phyloP scores from a whole-genome alignment of 2,329 filamentous ascomycete genomes.

The Epichloe scottii region DNA sequence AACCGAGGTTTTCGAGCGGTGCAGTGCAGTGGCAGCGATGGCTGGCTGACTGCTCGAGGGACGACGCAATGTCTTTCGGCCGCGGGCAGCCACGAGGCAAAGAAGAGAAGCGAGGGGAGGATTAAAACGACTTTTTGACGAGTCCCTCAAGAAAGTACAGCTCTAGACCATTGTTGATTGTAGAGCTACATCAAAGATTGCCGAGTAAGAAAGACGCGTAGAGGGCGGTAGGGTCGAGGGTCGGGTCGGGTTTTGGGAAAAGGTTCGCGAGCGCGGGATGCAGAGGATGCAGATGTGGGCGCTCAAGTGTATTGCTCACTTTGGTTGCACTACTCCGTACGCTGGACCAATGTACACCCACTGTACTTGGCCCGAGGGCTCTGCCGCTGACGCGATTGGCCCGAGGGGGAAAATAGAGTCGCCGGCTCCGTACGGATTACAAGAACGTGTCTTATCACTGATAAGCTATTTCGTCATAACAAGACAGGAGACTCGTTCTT shows the following conservation, averaged over 20 bases:
- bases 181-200: constrained; percentile 5
- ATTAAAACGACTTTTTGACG: background rate
- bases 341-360: background rate
- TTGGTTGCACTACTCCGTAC: background rate
- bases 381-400: background rate
- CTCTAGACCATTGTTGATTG: constrained; percentile 6
- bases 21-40: background rate
- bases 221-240: background rate
- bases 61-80: background rate
- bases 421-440: background rate
- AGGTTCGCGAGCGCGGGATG: background rate
- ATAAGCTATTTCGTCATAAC: background rate
- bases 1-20: background rate
- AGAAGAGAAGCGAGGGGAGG: background rate
- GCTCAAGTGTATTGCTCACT: too few relatives aligned
- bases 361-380: background rate
- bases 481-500: too few relatives aligned
- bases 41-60: background rate
- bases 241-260: background rate
- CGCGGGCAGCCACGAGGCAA: background rate
- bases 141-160: background rate
- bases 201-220: constrained; percentile 1
- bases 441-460: background rate
- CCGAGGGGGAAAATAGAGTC: background rate
- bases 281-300: background rate